phyloP scores from a whole-genome alignment of 73 alveolate species.

The Breviolum minutum region DNA sequence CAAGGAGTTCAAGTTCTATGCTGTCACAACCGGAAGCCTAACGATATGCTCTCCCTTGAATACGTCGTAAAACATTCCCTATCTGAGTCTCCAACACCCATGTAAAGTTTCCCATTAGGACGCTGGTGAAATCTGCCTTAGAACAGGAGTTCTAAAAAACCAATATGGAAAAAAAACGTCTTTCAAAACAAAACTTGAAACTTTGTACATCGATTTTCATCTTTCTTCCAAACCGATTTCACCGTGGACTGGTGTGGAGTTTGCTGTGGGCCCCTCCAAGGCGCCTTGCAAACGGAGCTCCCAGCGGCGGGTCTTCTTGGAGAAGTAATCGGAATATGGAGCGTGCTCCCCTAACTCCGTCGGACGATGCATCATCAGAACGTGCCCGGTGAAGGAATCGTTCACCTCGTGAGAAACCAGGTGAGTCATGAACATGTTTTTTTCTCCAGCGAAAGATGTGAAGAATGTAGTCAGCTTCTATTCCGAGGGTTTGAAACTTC shows the following conservation, averaged over 20 bases:
- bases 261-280: no score
- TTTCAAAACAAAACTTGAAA: background rate
- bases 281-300: conserved; percentile 85
- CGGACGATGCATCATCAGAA: conserved; percentile 87
- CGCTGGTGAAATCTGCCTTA: conserved; percentile 9
- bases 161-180: background rate
- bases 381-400: conserved; percentile 11
- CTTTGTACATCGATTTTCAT: no score
- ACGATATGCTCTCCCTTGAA: no score
- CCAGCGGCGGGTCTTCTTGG: conserved; percentile 82
- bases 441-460: no score
- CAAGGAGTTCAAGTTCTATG: no score
- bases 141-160: background rate
- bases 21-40: no score
- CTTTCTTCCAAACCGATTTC: no score
- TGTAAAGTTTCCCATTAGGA: conserved; percentile 25
- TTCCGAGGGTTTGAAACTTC: no score
- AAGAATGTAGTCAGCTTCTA: no score
- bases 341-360: background rate
- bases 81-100: background rate
- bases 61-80: background rate
- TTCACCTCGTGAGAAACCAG: background rate
- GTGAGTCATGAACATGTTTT: no score
- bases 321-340: conserved; percentile 55
- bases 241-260: no score